phyloP scores from a whole-genome alignment of 768 basidiomycete species.

The Hydnomerulius pinastri region DNA sequence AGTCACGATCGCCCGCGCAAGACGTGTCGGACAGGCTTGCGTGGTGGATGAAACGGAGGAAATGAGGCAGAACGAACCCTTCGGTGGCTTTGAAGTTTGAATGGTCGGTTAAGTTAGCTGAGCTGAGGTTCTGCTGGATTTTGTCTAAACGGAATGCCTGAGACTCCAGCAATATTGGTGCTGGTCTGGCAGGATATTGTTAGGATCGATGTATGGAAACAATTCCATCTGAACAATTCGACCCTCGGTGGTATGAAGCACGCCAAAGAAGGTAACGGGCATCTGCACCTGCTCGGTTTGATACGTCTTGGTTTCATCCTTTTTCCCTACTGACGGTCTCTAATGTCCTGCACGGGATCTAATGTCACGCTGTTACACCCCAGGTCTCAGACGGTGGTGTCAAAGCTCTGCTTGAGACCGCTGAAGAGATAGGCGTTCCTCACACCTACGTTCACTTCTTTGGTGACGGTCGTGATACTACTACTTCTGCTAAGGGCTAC shows the following conservation, averaged over 20 bases:
- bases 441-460: conserved; percentile 93
- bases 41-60: too few species aligned
- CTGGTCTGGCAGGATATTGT: conserved; percentile 99
- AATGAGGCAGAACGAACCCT: too few species aligned
- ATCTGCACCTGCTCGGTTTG: conserved; percentile 87
- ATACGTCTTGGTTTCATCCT: conserved; percentile 42
- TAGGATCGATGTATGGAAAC: conserved; percentile 80
- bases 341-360: too few species aligned
- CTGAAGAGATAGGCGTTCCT: conserved; percentile 82
- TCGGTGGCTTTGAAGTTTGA: too few species aligned
- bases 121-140: too few species aligned
- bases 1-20: too few species aligned
- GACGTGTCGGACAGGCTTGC: too few species aligned
- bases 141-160: too few species aligned
- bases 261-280: conserved; percentile 81
- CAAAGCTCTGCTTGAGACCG: conserved; percentile 86
- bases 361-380: background rate
- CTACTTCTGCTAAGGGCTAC: conserved; percentile 78
- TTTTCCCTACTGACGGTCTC: conserved; percentile 11
- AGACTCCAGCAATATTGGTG: conserved; percentile 95
- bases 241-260: conserved; percentile 74
- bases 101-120: too few species aligned
- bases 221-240: conserved; percentile 76
- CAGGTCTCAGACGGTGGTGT: conserved; percentile 95
- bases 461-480: conserved; percentile 93